phyloP scores from a whole-genome alignment of 495 filamentous ascomycete species.

The Penicillium macrosclerotiorum region DNA sequence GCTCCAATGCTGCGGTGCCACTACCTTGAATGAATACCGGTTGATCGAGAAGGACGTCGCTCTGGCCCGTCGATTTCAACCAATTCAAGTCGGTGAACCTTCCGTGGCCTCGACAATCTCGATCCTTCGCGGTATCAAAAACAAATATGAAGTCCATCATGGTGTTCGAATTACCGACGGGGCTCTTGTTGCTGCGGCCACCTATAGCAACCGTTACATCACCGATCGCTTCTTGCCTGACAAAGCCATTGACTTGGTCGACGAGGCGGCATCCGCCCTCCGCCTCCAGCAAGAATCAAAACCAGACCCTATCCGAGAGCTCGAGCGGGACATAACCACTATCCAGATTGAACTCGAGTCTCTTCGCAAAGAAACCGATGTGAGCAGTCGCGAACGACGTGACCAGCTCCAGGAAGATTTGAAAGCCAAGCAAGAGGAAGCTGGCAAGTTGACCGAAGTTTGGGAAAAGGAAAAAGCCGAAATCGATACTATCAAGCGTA shows the following conservation, averaged over 20 bases:
- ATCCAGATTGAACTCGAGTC: constrained; percentile 97
- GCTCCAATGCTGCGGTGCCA: constrained; percentile 92
- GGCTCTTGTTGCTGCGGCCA: constrained; percentile 87
- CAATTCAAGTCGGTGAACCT: constrained; percentile 85
- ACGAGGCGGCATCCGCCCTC: constrained; percentile 89
- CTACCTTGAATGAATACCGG: constrained; percentile 88
- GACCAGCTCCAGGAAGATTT: constrained; percentile 77
- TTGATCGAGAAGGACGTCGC: constrained; percentile 95
- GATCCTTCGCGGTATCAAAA: constrained; percentile 94
- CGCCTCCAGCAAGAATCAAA: constrained; percentile 95
- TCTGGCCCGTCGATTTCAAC: constrained; percentile 88
- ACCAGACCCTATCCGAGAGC: constrained; percentile 83
- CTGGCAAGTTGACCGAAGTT: constrained; percentile 60
- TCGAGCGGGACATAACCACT: constrained; percentile 94
- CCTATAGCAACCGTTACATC: constrained; percentile 92
- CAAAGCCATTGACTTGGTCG: constrained; percentile 95
- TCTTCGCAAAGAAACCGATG: constrained; percentile 88
- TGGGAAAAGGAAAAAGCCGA: constrained; percentile 91
- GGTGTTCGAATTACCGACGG: constrained; percentile 88
- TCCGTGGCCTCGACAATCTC: constrained; percentile 90
- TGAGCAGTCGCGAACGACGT: constrained; percentile 82
- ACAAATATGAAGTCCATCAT: constrained; percentile 96
- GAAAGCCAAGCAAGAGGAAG: constrained; percentile 70
- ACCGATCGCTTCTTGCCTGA: constrained; percentile 94
- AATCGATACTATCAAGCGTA: constrained; percentile 79